Base-by-base conservation (phyloP, 129 eudicot genomes). In the Flaveria brownii region DNA sequence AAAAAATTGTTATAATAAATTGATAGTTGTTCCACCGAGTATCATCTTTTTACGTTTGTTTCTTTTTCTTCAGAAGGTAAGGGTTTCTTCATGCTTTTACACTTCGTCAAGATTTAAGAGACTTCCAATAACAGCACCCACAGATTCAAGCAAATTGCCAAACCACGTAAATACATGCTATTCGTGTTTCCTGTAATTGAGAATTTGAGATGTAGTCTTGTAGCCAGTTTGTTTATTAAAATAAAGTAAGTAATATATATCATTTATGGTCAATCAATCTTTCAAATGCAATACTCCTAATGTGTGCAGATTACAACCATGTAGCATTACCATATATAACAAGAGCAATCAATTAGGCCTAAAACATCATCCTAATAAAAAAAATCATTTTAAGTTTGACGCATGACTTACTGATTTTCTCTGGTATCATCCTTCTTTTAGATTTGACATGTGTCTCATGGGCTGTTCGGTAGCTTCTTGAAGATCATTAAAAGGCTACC, bases 11-110 rank as follows among this genome's bases (percentile, higher is more conserved):
- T 4, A 39, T n/a, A 17, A 17, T 5, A 9, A 0, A 67, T 45
- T n/a, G 13, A 22, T 11, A 1, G 4, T 5, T 36, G 15, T 17
- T 39, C 51, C 18, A 39, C 42, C 7, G 5, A 0, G 72, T 65
- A 65, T 17, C 69, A 12, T 4, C 67, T 60, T 3, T n/a, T 3
- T 17, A 2, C 3, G 6, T 16, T 11, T 65, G 16, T 6, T 13
- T 70, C 12, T 42, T 18, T 52, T 42, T 42, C 72, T 17, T 8
- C 54, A 18, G 52, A 42, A 68, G 4, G 16, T 3, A 36, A 39
- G 54, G 9, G 33, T 18, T 68, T 47, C 74, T 70, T 45, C 74
- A 46, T 70, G 43, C 56, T 45, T 45, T 4, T 42, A 23, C 15
- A 0, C 74, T 14, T 46, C 43, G 26, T 15, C 60, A 4, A 15